phyloP scores from a whole-genome alignment of 345 rosid species.

The Gossypium herbaceum region DNA sequence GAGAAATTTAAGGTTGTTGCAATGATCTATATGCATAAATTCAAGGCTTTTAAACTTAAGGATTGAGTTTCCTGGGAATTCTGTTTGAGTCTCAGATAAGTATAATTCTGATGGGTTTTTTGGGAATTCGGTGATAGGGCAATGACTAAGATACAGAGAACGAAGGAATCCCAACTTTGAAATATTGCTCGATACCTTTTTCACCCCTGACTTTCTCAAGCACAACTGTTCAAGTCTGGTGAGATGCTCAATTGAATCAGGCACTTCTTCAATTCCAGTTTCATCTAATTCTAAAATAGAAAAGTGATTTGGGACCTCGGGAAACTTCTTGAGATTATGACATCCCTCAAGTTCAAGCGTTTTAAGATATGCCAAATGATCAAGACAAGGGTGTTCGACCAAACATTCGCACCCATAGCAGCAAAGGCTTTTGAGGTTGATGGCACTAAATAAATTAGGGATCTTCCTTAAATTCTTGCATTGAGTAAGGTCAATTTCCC shows the following conservation, averaged over 20 bases:
- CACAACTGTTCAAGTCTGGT: no score
- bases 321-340: not conserved
- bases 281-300: no score
- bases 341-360: not conserved
- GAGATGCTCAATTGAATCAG: no score
- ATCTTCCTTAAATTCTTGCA: not conserved
- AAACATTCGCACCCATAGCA: not conserved
- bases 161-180: no score
- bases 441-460: slow-evolving; percentile 4
- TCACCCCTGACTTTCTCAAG: no score
- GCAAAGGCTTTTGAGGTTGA: not conserved
- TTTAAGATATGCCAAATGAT: not conserved
- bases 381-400: not conserved
- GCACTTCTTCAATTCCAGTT: no score
- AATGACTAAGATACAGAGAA: no score
- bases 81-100: no score
- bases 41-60: not conserved
- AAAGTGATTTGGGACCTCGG: not conserved
- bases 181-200: no score
- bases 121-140: no score
- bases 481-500: not conserved
- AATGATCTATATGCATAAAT: not conserved
- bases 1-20: not conserved
- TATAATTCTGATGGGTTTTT: no score
- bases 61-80: no score